A percentile compares a stretch with the other conserved stretches of the same genome.
Evolutionary conservation across 331 rosid genomes (phyloP).

Genomic region (Cydonia oblonga): DNA sequence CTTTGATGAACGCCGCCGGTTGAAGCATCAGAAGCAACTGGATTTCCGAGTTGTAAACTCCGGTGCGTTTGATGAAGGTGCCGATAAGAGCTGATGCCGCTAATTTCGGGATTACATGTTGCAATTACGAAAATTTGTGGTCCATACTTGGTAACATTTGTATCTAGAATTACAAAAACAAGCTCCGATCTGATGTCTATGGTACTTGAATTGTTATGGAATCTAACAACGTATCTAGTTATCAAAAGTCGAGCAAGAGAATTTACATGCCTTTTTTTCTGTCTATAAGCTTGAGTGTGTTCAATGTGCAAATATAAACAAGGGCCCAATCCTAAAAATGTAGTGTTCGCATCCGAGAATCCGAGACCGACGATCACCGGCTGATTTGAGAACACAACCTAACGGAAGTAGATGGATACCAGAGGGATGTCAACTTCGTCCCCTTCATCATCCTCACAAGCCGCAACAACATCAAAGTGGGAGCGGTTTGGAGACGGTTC

Average conservation of each 20-base stretch:
- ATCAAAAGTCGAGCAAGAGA: too few relatives aligned
- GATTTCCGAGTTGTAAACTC: constrained; percentile 66
- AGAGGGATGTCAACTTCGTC: constrained; percentile 71
- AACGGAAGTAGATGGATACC: constrained; percentile 67
- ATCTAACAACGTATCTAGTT: too few relatives aligned
- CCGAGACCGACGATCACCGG: constrained; percentile 8
- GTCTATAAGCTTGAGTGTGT: too few relatives aligned
- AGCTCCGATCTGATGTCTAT: neutral
- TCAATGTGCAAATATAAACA: too few relatives aligned
- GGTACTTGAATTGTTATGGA: neutral
- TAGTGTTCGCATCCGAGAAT: constrained; percentile 9
- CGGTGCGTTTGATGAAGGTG: constrained; percentile 86
- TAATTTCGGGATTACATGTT: neutral
- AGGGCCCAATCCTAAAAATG: neutral
- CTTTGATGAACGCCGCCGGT: constrained; percentile 64
- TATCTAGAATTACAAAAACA: neutral
- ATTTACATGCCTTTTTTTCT: too few relatives aligned
- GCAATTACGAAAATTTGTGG: neutral
- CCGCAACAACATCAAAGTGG: constrained; percentile 77
- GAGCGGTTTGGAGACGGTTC: constrained; percentile 62
- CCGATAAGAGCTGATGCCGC: constrained; percentile 50
- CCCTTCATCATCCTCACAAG: constrained; percentile 84
- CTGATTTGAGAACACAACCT: constrained; percentile 18
- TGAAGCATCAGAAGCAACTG: constrained; percentile 76
- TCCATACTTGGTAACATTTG: neutral